Conservation (phyloP, 2,329 filamentous ascomycete genomes). For the Aspergillus tanneri region DNA sequence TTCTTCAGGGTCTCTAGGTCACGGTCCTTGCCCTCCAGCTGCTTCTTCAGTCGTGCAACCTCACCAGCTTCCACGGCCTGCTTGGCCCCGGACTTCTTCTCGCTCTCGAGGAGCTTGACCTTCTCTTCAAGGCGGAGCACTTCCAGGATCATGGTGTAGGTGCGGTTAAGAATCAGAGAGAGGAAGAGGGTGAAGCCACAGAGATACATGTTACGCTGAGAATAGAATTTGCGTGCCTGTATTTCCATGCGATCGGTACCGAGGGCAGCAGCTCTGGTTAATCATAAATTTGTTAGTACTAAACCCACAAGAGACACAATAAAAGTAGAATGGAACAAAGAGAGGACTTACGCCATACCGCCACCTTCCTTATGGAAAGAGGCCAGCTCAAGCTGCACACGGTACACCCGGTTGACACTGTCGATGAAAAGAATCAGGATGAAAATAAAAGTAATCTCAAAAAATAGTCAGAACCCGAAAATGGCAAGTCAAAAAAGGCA, state of each 20-base stretch:
- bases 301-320: slow-evolving; percentile 3
- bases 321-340: slow-evolving; percentile 9
- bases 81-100: slow-evolving; percentile 60
- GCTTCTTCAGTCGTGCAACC: slow-evolving; percentile 71
- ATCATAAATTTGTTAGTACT: slow-evolving; percentile 14
- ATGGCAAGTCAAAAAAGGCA: background rate
- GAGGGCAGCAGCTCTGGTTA: slow-evolving; percentile 65
- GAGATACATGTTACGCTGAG: slow-evolving; percentile 99
- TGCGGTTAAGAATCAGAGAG: slow-evolving; percentile 95
- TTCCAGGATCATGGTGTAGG: slow-evolving; percentile 95
- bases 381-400: slow-evolving; percentile 85
- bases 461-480: slow-evolving; percentile 5
- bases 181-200: slow-evolving; percentile 99
- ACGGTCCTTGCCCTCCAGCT: slow-evolving; percentile 70
- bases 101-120: slow-evolving; percentile 77
- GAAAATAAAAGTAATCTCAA: slow-evolving; percentile 92
- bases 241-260: slow-evolving; percentile 97
- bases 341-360: slow-evolving; percentile 50
- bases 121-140: slow-evolving; percentile 89
- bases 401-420: slow-evolving; percentile 93
- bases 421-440: slow-evolving; percentile 98
- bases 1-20: slow-evolving; percentile 89
- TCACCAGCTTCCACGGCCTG: slow-evolving; percentile 71
- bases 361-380: slow-evolving; percentile 64
- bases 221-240: slow-evolving; percentile 99